Evolutionary conservation across 202 grass and related monocot species (phyloP), one percentile per base, ranked within the genome.

Genomic region (Panicum hallii): DNA sequence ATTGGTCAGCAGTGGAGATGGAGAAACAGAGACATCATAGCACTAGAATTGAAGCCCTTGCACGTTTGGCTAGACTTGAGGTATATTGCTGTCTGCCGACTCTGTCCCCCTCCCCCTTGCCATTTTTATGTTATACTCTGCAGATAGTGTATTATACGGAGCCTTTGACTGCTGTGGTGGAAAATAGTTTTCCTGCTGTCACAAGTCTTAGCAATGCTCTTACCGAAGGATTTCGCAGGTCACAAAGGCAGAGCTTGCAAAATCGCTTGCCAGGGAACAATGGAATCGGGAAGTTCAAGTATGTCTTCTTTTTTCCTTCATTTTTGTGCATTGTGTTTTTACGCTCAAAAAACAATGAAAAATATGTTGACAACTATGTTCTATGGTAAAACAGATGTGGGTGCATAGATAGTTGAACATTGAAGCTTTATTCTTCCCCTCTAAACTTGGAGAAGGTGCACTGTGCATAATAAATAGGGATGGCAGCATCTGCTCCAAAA

Each of bases 1-100:
- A 94, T 93, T 34, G n/a, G n/a, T n/a, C n/a, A n/a, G 97, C 97
- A 74, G 82, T 94, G 15, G n/a, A n/a, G 72, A 84, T 88, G 64
- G 97, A 99, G 84, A 99, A 96, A 81, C 85, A 88, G 73, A 85
- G 81, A 49, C 97, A 99, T 75, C 64, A 99, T 40, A 96, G 91
- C 79, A 99, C 97, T 77, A 94, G 93, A 92, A 99, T 99, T 89
- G 93, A 99, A 85, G 93, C 97, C 84, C 84, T 99, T 80, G n/a
- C n/a, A 49, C 80, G 72, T 13, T 88, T 99, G 65, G 93, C 93
- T 80, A 83, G 82, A 70, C 91, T 96, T 92, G 97, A 99, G 91
- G 97, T 99, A 79, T 70, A 74, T 63, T 8, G 45, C 20, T 71
- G 36, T 57, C 62, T 79, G 53, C 55, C 15, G 45, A 70, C 3